Conservation (phyloP, 345 rosid species). For the Camelina hispida region DNA sequence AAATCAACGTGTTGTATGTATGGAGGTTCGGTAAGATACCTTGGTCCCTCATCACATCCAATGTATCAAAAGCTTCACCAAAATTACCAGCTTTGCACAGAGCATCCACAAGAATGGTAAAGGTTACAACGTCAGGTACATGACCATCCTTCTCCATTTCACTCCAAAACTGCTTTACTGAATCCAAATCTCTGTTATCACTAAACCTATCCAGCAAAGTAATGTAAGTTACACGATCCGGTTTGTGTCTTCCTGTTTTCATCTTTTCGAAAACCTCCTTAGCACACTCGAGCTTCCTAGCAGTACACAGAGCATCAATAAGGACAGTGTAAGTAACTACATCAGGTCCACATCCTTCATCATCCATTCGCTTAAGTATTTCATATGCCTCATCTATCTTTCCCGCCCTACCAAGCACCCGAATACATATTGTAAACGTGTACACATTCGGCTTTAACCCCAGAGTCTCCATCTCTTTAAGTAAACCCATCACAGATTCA, state of each 20-base stretch:
- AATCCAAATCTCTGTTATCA: conserved; percentile 70
- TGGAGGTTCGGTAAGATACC: conserved; percentile 76
- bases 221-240: conserved; percentile 77
- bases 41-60: conserved; percentile 70
- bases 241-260: conserved; percentile 80
- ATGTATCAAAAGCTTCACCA: conserved; percentile 63
- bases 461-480: conserved; percentile 80
- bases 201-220: conserved; percentile 82
- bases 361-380: conserved; percentile 84
- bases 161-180: conserved; percentile 71
- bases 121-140: conserved; percentile 81
- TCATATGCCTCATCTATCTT: conserved; percentile 68
- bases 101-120: conserved; percentile 75
- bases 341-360: conserved; percentile 86
- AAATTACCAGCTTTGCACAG: conserved; percentile 68
- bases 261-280: conserved; percentile 67
- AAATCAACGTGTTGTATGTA: conserved; percentile 80
- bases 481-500: conserved; percentile 67
- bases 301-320: conserved; percentile 83
- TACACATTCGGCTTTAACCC: conserved; percentile 87
- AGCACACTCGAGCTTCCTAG: conserved; percentile 67
- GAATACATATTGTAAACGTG: conserved; percentile 91
- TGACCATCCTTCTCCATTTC: conserved; percentile 90
- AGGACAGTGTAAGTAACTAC: conserved; percentile 89
- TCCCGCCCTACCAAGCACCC: conserved; percentile 83